Evolutionary conservation across 1,284 basidiomycete genomes (phyloP), one percentile per base, ranked within the genome.

Genomic region (Inonotus hispidus): DNA sequence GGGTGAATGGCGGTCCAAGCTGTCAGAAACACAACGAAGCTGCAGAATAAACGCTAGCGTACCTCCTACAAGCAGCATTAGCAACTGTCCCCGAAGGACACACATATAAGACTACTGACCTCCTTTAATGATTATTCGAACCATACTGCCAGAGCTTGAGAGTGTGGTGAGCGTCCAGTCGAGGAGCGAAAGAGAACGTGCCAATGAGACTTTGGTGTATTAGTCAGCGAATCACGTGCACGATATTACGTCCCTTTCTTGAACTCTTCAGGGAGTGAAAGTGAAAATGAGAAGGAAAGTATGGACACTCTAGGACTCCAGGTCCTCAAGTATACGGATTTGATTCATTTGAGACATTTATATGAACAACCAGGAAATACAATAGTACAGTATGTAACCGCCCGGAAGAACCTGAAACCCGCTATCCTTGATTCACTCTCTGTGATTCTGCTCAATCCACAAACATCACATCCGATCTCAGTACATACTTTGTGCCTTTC

Each of bases 41-140:
- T 38, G 23, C 37, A 52, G 35, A 39, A 35, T 32, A 3, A 29
- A 39, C 29, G 23, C 32, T 23, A 35, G 39, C 56, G 57, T 29
- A 53, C 58, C 62, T 66, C 54, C 68, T 63, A 55, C 61, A 56
- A 32, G 39, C 27, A 47, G n/a, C 54, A 37, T 61, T 45, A 65
- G 56, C 49, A 37, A 13, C 8, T 55, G 23, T 5, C 23, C 2
- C 41, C 1, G 21, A 25, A 5, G 4, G 21, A 41, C 23, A 29
- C 21, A 16, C 32, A 39, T 65, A 49, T 21, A 32, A 56, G 25
- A 59, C 57, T 68, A 79, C 78, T 71, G 71, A 82, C 90, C 92
- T 80, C 93, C 93, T 82, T 95, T 95, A 77, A 95, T 94, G 73
- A 95, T 94, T 62, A 94, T 94, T 73, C 93, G 84, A 69, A 92